A percentile compares a stretch with the other conserved stretches of the same genome.
Evolutionary conservation across 2,329 filamentous ascomycete species (phyloP).

Genomic region (Elsinoe fawcettii): DNA sequence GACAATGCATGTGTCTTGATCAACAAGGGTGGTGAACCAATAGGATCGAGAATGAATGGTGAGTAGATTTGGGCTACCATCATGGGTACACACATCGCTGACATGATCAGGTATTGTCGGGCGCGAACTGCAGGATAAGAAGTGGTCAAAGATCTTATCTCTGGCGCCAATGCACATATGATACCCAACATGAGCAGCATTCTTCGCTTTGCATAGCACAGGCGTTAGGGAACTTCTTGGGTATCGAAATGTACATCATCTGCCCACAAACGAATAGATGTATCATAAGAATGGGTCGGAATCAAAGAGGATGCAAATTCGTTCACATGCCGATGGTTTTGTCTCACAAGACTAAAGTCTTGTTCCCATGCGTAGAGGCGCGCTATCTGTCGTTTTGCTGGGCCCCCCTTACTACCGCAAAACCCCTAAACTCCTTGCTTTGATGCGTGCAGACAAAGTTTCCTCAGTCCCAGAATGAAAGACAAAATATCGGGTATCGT

Average conservation of each 20-base stretch:
- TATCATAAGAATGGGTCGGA: slow-evolving; percentile 2
- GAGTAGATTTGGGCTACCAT: slow-evolving; percentile 20
- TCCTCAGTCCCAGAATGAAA: background rate
- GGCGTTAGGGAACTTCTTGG: slow-evolving; percentile 8
- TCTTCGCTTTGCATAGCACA: slow-evolving; percentile 16
- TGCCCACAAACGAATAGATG: background rate
- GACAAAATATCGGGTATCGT: background rate
- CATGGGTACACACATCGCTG: background rate
- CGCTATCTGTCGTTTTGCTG: background rate
- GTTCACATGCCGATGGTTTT: background rate
- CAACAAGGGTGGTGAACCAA: slow-evolving; percentile 93
- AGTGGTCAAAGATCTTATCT: slow-evolving; percentile 98
- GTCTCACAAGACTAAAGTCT: background rate
- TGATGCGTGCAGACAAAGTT: slow-evolving; percentile 6
- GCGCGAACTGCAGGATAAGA: slow-evolving; percentile 77
- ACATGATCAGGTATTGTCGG: slow-evolving; percentile 64
- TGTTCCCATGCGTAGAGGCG: background rate
- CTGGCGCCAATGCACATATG: slow-evolving; percentile 79
- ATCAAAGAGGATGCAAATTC: background rate
- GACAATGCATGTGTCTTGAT: slow-evolving; percentile 97
- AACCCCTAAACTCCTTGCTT: slow-evolving; percentile 1
- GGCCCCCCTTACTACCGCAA: background rate
- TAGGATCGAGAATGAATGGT: slow-evolving; percentile 85
- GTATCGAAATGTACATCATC: background rate
- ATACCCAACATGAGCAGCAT: slow-evolving; percentile 16